Base-by-base conservation (phyloP, 139 green algal species). In the Limnomonas spitsbergensis region DNA sequence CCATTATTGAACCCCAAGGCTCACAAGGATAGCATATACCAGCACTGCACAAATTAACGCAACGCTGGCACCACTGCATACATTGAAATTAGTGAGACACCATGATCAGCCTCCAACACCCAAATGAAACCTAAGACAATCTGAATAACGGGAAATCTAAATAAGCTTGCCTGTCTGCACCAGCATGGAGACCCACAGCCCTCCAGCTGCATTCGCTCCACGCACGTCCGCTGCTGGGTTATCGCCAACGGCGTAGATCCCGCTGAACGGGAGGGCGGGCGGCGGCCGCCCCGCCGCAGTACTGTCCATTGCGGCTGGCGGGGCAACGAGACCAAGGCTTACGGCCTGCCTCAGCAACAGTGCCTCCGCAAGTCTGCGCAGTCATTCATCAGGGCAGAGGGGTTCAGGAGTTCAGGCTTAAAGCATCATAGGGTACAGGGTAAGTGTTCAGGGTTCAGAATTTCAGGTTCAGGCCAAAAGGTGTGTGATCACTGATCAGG, bases 211-310 rank as follows among this genome's bases (percentile, higher is more conserved):
- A 39, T 91, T 91, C 6, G 93, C 92, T 4, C 93, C 93, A 1
- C 85, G 71, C 71, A 97, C 86, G 35, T 97, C 93, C 0, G 93
- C 86, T 2, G 84, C 85, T 1, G 90, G 89, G 77, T 97, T 97
- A 87, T 97, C 93, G 0, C 92, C 92, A 3, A 96, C 79, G 2
- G 86, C 88, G 77, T 89, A 96, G 52, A 96, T 94, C 66, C 39
- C 70, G 54, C 66, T 82, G 74, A 91, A 88, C 9, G 79, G 71
- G 61, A 77, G 9, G 29, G 38, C 9, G 52, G 47, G 74, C 39
- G 27, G 67, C 67, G 3, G 34, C 34, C 27, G 32, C 35, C 38
- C 56, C 34, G 56, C 24, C n/a, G 31, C n/a, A n/a, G n/a, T n/a
- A n/a, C n/a, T n/a, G n/a, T n/a, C n/a, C n/a, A n/a, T n/a, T n/a